Percentiles rank a stretch among this genome's conserved stretches.
These are phyloP conservation scores for Xylaria flabelliformis DNA, from an alignment of 495 filamentous ascomycete species.

Conservation along the genomic window DNA sequence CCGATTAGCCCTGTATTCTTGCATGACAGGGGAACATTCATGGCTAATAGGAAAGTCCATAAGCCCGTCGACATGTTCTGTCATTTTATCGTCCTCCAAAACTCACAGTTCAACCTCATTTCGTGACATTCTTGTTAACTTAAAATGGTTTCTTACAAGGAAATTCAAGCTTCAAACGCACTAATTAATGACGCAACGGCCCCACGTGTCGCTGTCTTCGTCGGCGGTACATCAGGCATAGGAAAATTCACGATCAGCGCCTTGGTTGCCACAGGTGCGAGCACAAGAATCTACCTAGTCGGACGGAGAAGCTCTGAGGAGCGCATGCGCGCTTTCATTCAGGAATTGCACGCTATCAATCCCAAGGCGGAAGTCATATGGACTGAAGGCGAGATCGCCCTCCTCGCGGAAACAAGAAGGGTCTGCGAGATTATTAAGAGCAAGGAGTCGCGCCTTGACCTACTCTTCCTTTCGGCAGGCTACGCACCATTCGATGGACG, in stretches of 20 bases:
- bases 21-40: background rate
- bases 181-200: constrained; percentile 45
- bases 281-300: constrained; percentile 43
- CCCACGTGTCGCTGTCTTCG: constrained; percentile 46
- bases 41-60: background rate
- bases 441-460: constrained; percentile 41
- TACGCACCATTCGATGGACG: constrained; percentile 45
- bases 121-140: background rate
- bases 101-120: background rate
- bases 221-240: constrained; percentile 49
- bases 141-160: constrained; percentile 44
- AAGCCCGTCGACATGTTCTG: background rate
- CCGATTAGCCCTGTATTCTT: too few relatives aligned
- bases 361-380: constrained; percentile 46
- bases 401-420: constrained; percentile 43
- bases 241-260: constrained; percentile 42
- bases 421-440: constrained; percentile 42
- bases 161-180: constrained; percentile 47
- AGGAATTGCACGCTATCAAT: constrained; percentile 42
- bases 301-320: constrained; percentile 43
- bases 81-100: background rate
- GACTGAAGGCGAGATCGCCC: constrained; percentile 45
- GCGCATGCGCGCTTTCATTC: constrained; percentile 36
- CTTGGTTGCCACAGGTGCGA: constrained; percentile 36
- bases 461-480: constrained; percentile 48